Conservation (phyloP, 2,329 filamentous ascomycete genomes). For the Atkinsonella hypoxylon region DNA sequence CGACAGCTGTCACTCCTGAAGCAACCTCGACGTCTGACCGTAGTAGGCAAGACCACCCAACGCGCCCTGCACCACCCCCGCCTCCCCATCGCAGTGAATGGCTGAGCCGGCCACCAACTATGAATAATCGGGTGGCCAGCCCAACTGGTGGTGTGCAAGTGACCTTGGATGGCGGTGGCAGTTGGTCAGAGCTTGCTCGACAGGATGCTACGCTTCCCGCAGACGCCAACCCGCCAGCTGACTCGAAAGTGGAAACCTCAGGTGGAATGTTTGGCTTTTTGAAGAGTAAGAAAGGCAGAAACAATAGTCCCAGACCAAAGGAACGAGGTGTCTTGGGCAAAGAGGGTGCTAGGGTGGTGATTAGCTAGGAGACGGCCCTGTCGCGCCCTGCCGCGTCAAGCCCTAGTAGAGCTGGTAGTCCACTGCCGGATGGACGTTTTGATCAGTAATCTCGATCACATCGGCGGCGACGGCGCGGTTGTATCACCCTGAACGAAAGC, state of each 20-base stretch:
- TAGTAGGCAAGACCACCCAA: slow-evolving; percentile 14
- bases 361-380: slow-evolving; percentile 36
- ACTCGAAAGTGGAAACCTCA: slow-evolving; percentile 43
- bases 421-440: too few species aligned
- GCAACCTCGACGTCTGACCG: slow-evolving; percentile 13
- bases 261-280: slow-evolving; percentile 85
- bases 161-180: slow-evolving; percentile 76
- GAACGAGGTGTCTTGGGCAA: slow-evolving; percentile 90
- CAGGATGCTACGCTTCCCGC: slow-evolving; percentile 65
- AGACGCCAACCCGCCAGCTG: slow-evolving; percentile 46
- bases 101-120: slow-evolving; percentile 34
- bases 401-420: neutral
- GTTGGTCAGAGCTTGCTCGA: slow-evolving; percentile 83
- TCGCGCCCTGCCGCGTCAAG: neutral
- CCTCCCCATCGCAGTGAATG: slow-evolving; percentile 37
- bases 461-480: too few species aligned
- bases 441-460: too few species aligned
- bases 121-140: slow-evolving; percentile 58
- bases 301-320: slow-evolving; percentile 86
- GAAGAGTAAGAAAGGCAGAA: slow-evolving; percentile 76
- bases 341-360: slow-evolving; percentile 77
- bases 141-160: slow-evolving; percentile 81
- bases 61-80: slow-evolving; percentile 24
- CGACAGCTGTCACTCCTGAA: slow-evolving; percentile 7
- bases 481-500: too few species aligned